Base-by-base conservation (phyloP, 345 rosid genomes). In the Dovyalis caffra region DNA sequence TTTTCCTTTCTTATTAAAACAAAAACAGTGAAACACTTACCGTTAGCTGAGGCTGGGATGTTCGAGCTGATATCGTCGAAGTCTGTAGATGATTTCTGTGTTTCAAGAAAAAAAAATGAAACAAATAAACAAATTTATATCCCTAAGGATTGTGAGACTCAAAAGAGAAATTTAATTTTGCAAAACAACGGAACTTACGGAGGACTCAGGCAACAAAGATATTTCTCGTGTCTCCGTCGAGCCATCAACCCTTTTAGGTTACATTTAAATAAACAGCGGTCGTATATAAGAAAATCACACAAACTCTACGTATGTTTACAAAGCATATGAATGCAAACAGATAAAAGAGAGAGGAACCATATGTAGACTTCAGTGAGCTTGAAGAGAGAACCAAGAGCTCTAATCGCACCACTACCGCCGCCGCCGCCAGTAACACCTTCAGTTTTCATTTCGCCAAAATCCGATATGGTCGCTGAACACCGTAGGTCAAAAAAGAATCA, bases 371-470 rank as follows among this genome's bases (percentile, higher is more conserved):
- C 84, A 37, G 92, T 88, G 79, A 90, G 94, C 82, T 89, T 90
- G 82, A 91, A 86, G 77, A 86, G 90, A 61, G 92, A 83, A 33
- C 95, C 97, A 18, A 92, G 82, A 74, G 90, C 93, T 81, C 69
- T 70, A 73, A 92, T 83, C 23, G 93, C 88, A 57, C 81, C 47
- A 43, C 15, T 16, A 43, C 15, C 47, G 3, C 18, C 64, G n/a
- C n/a, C n/a, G n/a, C n/a, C n/a, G n/a, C n/a, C n/a, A n/a, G n/a
- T n/a, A n/a, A n/a, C n/a, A 58, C 66, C 84, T 69, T 75, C 86
- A 66, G 32, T 74, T 82, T 83, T 84, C 82, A 73, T 57, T 26
- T 37, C 56, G 5, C n/a, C 35, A 38, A 20, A 14, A 15, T 65
- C 53, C 45, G 53, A 56, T 35, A 6, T 33, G 33, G 15, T 25